Evolutionary conservation across 2,329 filamentous ascomycete genomes (phyloP).

Genomic region (Fusarium sp.): DNA sequence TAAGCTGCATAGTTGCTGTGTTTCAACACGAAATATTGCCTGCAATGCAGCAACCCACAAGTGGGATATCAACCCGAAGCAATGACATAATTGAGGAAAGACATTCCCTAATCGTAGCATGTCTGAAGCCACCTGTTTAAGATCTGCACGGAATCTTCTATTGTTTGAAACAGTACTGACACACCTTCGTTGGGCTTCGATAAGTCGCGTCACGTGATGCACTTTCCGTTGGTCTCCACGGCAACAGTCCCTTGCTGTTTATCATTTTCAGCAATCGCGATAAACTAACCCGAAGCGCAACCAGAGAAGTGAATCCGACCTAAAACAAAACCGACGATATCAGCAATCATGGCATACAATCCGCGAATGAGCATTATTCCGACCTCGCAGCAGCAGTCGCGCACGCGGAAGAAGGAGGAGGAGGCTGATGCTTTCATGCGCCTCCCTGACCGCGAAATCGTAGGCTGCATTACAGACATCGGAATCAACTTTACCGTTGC

Average conservation of each 20-base stretch:
- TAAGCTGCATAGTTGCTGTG: background rate
- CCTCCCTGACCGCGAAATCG: slow-evolving; percentile 82
- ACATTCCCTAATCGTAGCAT: background rate
- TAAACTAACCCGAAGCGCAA: slow-evolving; percentile 15
- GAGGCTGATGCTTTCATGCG: slow-evolving; percentile 72
- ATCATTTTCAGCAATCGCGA: slow-evolving; percentile 35
- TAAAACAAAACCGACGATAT: slow-evolving; percentile 3
- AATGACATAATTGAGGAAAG: slow-evolving; percentile 1
- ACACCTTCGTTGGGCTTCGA: slow-evolving; percentile 4
- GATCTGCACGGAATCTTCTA: background rate
- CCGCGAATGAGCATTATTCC: slow-evolving; percentile 73
- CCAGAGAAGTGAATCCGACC: slow-evolving; percentile 12
- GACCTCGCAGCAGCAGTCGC: slow-evolving; percentile 63
- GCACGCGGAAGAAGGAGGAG: slow-evolving; percentile 70
- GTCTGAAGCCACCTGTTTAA: slow-evolving; percentile 33
- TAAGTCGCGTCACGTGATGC: slow-evolving; percentile 38
- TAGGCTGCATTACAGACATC: slow-evolving; percentile 96
- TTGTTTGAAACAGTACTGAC: slow-evolving; percentile 17
- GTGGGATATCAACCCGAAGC: background rate
- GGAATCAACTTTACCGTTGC: slow-evolving; percentile 88
- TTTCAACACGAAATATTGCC: background rate
- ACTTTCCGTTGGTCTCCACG: slow-evolving; percentile 40
- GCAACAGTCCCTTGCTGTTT: slow-evolving; percentile 45
- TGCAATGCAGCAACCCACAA: background rate
- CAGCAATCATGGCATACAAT: slow-evolving; percentile 68